These are phyloP conservation scores for Diaporthe sp. DNA, from an alignment of 2,329 filamentous ascomycete species.

Conservation along the genomic window DNA sequence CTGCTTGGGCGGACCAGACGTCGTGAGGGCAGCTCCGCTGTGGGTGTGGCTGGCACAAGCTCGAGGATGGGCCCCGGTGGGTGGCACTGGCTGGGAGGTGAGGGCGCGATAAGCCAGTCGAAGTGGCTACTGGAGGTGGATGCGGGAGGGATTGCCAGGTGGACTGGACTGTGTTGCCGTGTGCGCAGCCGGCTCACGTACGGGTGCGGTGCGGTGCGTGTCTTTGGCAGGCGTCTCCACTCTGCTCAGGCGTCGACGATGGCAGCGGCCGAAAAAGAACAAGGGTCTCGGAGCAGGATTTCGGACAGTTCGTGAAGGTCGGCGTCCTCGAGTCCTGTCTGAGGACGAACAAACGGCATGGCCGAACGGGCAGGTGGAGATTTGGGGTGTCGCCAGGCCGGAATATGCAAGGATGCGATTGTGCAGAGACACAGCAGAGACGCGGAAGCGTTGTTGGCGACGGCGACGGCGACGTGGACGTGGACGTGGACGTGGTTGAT, in stretches of 20 bases:
- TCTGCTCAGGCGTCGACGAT: constrained; percentile 22
- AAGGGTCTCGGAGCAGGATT: constrained; percentile 23
- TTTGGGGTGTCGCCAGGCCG: background rate
- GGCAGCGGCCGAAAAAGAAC: constrained; percentile 8
- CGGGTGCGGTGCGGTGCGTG: background rate
- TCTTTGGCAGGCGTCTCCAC: constrained; percentile 12
- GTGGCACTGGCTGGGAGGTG: background rate
- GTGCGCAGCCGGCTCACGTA: background rate
- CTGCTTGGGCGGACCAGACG: background rate
- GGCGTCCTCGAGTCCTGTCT: constrained; percentile 22
- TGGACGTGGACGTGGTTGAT: background rate
- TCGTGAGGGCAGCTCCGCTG: background rate
- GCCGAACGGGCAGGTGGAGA: constrained; percentile 8
- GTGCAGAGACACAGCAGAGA: background rate
- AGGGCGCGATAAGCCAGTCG: constrained; percentile 41
- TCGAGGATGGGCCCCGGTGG: background rate
- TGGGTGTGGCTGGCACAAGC: background rate
- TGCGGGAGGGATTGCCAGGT: background rate
- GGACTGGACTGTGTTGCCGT: constrained; percentile 1
- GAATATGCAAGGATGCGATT: background rate
- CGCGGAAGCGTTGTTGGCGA: background rate
- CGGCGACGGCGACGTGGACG: background rate
- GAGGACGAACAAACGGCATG: constrained; percentile 30
- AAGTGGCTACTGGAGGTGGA: background rate
- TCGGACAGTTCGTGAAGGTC: constrained; percentile 10